Evolutionary conservation across 306 rosid species (phyloP).

Genomic region (Mimosa bimucronata): DNA sequence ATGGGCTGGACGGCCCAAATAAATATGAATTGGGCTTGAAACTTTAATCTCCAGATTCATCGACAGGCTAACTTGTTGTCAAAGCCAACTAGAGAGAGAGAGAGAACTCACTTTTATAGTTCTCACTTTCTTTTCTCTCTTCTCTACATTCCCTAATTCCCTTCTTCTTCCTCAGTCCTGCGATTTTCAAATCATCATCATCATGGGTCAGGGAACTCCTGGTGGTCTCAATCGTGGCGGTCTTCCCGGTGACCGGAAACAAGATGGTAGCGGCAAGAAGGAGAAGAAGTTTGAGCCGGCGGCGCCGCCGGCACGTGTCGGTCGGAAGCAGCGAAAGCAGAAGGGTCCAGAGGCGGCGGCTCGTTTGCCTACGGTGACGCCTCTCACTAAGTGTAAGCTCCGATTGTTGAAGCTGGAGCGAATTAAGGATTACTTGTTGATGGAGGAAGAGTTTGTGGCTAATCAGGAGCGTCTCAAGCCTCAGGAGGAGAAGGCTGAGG

Average conservation of each 20-base stretch:
- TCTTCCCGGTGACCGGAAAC: conserved; percentile 77
- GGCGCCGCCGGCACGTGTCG: conserved; percentile 92
- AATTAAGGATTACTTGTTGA: conserved; percentile 81
- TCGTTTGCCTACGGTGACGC: conserved; percentile 87
- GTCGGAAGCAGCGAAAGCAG: conserved; percentile 94
- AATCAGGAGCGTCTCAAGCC: conserved; percentile 96
- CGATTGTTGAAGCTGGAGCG: conserved; percentile 91
- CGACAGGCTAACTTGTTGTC: neutral
- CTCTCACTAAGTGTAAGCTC: conserved; percentile 86
- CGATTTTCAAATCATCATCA: neutral
- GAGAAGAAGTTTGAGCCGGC: conserved; percentile 96
- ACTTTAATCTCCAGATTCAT: neutral
- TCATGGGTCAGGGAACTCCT: conserved; percentile 96
- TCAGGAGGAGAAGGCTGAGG: conserved; percentile 97
- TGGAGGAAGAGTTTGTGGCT: conserved; percentile 97
- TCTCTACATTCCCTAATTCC: neutral
- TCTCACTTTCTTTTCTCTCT: neutral
- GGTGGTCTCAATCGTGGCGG: conserved; percentile 88
- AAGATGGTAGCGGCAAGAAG: conserved; percentile 79
- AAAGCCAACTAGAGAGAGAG: neutral
- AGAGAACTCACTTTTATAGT: no score
- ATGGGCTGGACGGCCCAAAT: neutral
- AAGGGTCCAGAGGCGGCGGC: conserved; percentile 98
- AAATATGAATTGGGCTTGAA: neutral
- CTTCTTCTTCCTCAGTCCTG: neutral